Evolutionary conservation across 805 yeast genomes (phyloP).

Genomic region (Ascoidea tarda): DNA sequence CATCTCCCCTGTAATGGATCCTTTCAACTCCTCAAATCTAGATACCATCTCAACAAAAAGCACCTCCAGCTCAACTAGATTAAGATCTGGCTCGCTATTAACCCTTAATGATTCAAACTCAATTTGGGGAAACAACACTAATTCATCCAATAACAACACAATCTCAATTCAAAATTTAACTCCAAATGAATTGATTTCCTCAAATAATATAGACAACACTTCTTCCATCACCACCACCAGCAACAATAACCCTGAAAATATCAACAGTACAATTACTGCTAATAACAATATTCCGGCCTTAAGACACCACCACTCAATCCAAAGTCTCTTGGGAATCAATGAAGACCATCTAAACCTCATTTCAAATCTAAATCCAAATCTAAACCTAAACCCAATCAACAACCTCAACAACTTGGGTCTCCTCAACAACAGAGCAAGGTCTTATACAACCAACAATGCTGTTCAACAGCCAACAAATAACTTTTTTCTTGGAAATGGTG

Average conservation of each 20-base stretch:
- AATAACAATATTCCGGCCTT: background rate
- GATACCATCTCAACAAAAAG: conserved; percentile 17
- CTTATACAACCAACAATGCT: conserved; percentile 32
- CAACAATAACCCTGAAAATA: conserved; percentile 7
- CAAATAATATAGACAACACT: conserved; percentile 2
- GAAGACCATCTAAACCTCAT: background rate
- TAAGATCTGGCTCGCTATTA: conserved; percentile 42
- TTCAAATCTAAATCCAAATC: too few relatives aligned
- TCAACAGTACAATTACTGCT: conserved; percentile 2
- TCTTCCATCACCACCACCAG: conserved; percentile 6
- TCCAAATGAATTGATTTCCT: conserved; percentile 7
- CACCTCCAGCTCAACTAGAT: conserved; percentile 17
- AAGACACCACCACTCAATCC: background rate
- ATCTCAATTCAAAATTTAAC: conserved; percentile 10
- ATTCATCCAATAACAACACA: conserved; percentile 16
- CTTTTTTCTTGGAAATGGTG: conserved; percentile 21
- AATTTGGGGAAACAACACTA: conserved; percentile 41
- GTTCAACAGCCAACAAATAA: conserved; percentile 17
- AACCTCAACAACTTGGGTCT: conserved; percentile 2
- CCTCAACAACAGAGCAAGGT: conserved; percentile 24
- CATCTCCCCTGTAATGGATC: conserved; percentile 16
- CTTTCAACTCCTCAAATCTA: conserved; percentile 14
- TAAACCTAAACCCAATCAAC: background rate
- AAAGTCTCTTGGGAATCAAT: too few relatives aligned
- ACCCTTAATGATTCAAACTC: conserved; percentile 27